Evolutionary conservation across 2,329 filamentous ascomycete species (phyloP), one percentile per base, ranked within the genome.

Genomic region (Rhinocladiella mackenziei): DNA sequence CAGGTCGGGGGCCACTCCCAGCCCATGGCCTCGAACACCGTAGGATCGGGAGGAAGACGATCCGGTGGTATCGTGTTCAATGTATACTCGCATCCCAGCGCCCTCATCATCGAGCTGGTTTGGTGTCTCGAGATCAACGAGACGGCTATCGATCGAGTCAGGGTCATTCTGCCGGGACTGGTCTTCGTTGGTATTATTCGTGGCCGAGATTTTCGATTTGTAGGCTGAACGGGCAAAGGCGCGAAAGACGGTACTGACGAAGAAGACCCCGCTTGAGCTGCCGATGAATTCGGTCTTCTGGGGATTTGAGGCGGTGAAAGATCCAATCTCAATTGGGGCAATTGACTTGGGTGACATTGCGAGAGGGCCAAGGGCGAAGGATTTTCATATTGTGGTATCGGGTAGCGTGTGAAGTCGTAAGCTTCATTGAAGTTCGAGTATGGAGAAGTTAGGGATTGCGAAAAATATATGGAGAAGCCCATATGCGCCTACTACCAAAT

Each of bases 211-310:
- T 5, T 32, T 35, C 3, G 40, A 43, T 13, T 19, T 40, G n/a
- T 28, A 42, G n/a, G 61, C 43, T 5, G 60, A 58, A 17, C 58
- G 54, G 2, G 66, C 65, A 55, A 75, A 75, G n/a, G 71, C 70
- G 23, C 66, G 65, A 30, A 68, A 68, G 40, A 75, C 73, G 1
- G 72, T 75, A 43, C 75, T 73, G 49, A 72, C 65, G 56, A 75
- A 75, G 56, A 68, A 75, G 31, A 74, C 68, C 3, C 73, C 72
- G 36, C 68, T 73, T 7, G 71, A 70, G 53, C 70, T 73, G 20
- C 73, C 72, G 20, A 74, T 68, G 48, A 74, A 75, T 45, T 73
- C 64, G 40, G 69, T 73, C 48, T 70, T 64, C 25, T 68, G 60
- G 10, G 62, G 61, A 3, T 62, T 62, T 31, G 64, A 61, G 4